A percentile compares a stretch with the other conserved stretches of the same genome.
Evolutionary conservation across 139 green algal genomes (phyloP).

Genomic region (Parachlorella kessleri): DNA sequence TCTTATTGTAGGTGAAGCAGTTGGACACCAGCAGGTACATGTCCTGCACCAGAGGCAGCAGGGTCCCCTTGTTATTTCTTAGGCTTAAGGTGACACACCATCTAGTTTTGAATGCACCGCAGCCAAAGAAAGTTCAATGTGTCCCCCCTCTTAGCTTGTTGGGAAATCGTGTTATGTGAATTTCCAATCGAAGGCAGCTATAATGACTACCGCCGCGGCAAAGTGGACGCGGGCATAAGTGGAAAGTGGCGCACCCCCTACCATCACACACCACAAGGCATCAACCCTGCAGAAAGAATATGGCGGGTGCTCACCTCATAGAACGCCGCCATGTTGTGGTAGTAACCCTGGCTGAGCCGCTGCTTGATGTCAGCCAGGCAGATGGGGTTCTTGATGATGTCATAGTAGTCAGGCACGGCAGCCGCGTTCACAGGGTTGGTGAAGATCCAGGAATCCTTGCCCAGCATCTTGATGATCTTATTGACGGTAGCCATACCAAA

Average conservation of each 20-base stretch:
- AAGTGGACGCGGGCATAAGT: too few species aligned
- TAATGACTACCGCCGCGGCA: too few species aligned
- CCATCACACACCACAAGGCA: too few species aligned
- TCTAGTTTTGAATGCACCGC: too few species aligned
- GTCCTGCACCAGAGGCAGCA: conserved; percentile 26
- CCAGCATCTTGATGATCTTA: conserved; percentile 22
- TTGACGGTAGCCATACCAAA: conserved; percentile 15
- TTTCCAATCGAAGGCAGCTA: too few species aligned
- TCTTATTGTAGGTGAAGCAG: conserved; percentile 39
- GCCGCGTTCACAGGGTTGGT: conserved; percentile 2
- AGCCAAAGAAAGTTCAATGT: too few species aligned
- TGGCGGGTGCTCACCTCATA: conserved; percentile 21
- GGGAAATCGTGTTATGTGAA: too few species aligned
- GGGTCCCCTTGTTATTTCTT: too few species aligned
- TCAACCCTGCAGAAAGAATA: too few species aligned
- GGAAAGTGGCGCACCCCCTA: too few species aligned
- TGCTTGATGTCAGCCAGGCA: conserved; percentile 28
- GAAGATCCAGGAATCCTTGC: conserved; percentile 15
- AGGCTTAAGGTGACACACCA: too few species aligned
- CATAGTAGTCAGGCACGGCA: conserved; percentile 30
- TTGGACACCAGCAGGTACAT: conserved; percentile 39
- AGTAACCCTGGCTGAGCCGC: conserved; percentile 9
- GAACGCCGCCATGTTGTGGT: conserved; percentile 15
- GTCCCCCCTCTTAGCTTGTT: too few species aligned
- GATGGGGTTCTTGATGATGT: conserved; percentile 28